phyloP scores from a whole-genome alignment of 2,329 filamentous ascomycete genomes.

The Dactylellina leptospora region DNA sequence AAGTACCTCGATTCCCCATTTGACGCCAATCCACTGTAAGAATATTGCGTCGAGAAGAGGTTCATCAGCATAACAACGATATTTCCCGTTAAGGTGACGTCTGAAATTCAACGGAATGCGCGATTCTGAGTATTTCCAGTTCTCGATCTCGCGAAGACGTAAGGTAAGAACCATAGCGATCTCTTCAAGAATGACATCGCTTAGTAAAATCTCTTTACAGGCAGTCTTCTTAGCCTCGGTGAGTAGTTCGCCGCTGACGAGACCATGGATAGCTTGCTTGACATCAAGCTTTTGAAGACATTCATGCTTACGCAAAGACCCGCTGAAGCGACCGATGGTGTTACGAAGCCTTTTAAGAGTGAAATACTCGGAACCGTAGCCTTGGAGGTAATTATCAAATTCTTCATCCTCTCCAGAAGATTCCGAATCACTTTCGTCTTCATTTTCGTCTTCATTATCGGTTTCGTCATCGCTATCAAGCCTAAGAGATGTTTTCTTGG shows the following conservation, averaged over 20 bases:
- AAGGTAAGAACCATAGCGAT: slow-evolving; percentile 48
- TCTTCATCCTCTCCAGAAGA: neutral
- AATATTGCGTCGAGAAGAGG: slow-evolving; percentile 68
- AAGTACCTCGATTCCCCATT: slow-evolving; percentile 63
- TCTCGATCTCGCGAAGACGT: slow-evolving; percentile 60
- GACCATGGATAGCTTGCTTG: slow-evolving; percentile 46
- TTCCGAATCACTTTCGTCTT: neutral
- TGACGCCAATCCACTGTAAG: slow-evolving; percentile 66
- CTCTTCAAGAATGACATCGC: slow-evolving; percentile 36
- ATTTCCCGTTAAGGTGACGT: slow-evolving; percentile 68
- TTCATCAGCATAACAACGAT: slow-evolving; percentile 69
- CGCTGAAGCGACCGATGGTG: slow-evolving; percentile 43
- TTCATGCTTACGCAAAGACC: slow-evolving; percentile 24
- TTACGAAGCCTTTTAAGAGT: slow-evolving; percentile 32
- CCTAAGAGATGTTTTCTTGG: neutral
- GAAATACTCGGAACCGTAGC: neutral
- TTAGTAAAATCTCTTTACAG: slow-evolving; percentile 48
- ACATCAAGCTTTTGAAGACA: slow-evolving; percentile 13
- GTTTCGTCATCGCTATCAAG: neutral
- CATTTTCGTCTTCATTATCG: slow-evolving; percentile 1
- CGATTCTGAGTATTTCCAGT: slow-evolving; percentile 64
- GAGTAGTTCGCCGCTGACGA: slow-evolving; percentile 45
- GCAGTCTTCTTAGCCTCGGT: slow-evolving; percentile 50
- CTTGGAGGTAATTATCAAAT: slow-evolving; percentile 13
- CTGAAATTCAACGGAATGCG: slow-evolving; percentile 65